Base-by-base conservation (phyloP, 139 green algal species). In the Auxenochlorella protothecoides region DNA sequence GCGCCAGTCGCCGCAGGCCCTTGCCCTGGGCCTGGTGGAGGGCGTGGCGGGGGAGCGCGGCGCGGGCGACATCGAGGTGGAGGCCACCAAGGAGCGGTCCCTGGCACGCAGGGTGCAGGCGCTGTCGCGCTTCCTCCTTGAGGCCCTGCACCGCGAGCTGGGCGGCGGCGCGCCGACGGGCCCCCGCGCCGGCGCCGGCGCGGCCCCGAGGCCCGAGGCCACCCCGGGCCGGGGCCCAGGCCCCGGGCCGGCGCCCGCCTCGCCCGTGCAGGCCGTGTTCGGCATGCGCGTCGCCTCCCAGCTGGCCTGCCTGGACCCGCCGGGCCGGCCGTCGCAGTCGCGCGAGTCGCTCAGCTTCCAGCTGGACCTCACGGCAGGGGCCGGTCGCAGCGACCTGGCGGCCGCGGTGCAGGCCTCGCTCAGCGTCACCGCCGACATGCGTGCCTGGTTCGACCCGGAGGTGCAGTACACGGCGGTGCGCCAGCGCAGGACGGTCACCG, bases 121-220 rank as follows among this genome's bases (percentile, higher is more conserved):
- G 6, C 83, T 98, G 27, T 85, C 74, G 56, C 80, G 92, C 61
- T 98, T 98, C 75, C 70, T 98, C 13, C 70, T 97, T 67, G 90
- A 97, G 72, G 85, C 93, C 68, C 76, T 96, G 71, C 79, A 90
- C 79, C 89, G 84, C 78, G 87, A 92, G 75, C 59, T 62, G 54
- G 69, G 44, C n/a, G 11, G 55, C 6, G 57, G 11, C 4, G 52
- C 7, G 14, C 2, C 27, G 55, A n/a, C 72, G 66, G 68, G 9
- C 27, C 54, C 3, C 55, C 27, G 68, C 4, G 52, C 51, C 16
- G 53, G 12, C 55, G 10, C 53, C 53, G 10, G 16, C 44, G 53
- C 51, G 52, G n/a, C 52, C 55, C 52, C 14, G 11, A 27, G 68
- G 53, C 53, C 4, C 59, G 63, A 11, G 60, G 44, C 51, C 68